phyloP scores from a whole-genome alignment of 2,329 filamentous ascomycete genomes.

The Myriosclerotinia scirpicola region DNA sequence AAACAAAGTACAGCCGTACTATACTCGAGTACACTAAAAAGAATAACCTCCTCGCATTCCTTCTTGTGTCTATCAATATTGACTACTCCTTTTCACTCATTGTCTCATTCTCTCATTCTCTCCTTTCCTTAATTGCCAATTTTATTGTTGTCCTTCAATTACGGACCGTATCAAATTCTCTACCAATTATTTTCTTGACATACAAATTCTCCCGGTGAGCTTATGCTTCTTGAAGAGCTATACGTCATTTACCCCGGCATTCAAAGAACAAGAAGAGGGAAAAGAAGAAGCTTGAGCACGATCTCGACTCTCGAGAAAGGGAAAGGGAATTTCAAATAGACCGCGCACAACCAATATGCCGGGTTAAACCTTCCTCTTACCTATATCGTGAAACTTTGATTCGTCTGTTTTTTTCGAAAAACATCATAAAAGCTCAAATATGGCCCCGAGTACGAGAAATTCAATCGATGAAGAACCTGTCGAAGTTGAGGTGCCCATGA shows the following conservation, averaged over 20 bases:
- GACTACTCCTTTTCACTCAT: not conserved
- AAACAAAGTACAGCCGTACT: not conserved
- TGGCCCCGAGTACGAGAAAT: conserved; percentile 28
- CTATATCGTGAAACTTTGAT: conserved; percentile 9
- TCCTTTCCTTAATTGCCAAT: not conserved
- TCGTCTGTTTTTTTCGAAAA: not conserved
- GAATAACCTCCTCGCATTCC: not conserved
- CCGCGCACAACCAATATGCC: conserved; percentile 21
- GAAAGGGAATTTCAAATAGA: not conserved
- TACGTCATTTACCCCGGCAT: conserved; percentile 20
- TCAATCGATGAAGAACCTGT: conserved; percentile 24
- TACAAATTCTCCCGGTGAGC: not conserved
- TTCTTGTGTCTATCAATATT: not conserved
- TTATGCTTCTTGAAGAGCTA: not conserved
- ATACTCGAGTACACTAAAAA: not conserved
- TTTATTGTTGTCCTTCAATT: not conserved
- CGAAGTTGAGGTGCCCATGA: conserved; percentile 26
- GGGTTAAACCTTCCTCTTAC: not conserved
- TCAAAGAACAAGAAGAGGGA: not conserved
- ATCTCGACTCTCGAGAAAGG: conserved; percentile 6
- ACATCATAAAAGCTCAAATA: conserved; percentile 2
- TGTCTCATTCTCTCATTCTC: not conserved
- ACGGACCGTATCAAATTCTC: not conserved
- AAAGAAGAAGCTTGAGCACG: conserved; percentile 9
- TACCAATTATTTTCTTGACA: not conserved